Evolutionary conservation across 768 basidiomycete genomes (phyloP).

Genomic region (Mrakia hoshinonis): DNA sequence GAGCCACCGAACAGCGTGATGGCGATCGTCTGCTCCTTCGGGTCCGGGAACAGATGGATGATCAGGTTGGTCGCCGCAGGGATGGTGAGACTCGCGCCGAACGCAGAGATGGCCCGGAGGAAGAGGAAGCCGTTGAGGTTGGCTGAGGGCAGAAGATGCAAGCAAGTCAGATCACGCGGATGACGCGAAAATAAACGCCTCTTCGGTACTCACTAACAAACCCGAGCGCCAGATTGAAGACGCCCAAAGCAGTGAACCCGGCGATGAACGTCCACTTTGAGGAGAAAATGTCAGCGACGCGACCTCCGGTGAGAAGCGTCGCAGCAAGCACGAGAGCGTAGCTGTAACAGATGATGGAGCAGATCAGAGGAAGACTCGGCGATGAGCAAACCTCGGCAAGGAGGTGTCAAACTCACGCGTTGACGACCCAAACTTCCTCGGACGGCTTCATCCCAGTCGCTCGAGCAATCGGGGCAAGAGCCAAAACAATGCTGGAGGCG

Average conservation of each 20-base stretch:
- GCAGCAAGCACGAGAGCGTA: slow-evolving; percentile 31
- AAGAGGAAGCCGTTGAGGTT: slow-evolving; percentile 38
- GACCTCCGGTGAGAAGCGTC: slow-evolving; percentile 35
- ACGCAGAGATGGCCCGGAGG: slow-evolving; percentile 36
- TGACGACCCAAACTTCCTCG: slow-evolving; percentile 8
- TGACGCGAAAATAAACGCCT: too few relatives aligned
- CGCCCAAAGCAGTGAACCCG: slow-evolving; percentile 36
- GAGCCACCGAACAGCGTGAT: background rate
- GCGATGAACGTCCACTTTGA: slow-evolving; percentile 37
- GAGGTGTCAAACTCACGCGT: slow-evolving; percentile 16
- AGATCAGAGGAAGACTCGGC: background rate
- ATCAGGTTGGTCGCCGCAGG: slow-evolving; percentile 31
- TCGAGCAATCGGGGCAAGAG: background rate
- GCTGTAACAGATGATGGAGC: background rate
- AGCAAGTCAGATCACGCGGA: too few relatives aligned
- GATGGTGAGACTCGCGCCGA: slow-evolving; percentile 36
- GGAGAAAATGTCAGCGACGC: slow-evolving; percentile 36
- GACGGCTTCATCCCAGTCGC: background rate
- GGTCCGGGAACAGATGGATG: slow-evolving; percentile 28
- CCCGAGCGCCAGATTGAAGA: slow-evolving; percentile 38
- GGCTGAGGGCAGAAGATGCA: background rate
- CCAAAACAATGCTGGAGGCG: background rate
- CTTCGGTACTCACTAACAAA: slow-evolving; percentile 33
- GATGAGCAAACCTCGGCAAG: background rate
- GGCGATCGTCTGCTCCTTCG: slow-evolving; percentile 27